Percentiles rank a stretch among this genome's conserved stretches.
These are phyloP conservation scores for Jatropha podagrica DNA, from an alignment of 441 rosid genomes.

Conservation along the genomic window DNA sequence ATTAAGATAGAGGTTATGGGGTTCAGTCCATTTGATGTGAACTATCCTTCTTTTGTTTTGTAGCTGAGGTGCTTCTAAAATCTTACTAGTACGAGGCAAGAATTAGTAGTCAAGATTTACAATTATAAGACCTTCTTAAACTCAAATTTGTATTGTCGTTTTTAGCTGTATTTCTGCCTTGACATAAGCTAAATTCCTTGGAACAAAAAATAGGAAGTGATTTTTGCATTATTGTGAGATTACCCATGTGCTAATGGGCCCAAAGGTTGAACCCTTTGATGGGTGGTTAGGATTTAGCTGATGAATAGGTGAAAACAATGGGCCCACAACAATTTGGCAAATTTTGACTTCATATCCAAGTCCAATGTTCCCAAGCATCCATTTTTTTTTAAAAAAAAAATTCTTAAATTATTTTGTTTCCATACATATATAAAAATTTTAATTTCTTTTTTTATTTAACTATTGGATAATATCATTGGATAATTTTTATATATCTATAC, in stretches of 20 bases:
- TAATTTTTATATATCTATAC: no score
- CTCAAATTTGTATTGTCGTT: neutral
- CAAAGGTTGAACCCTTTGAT: neutral
- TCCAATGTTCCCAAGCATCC: neutral
- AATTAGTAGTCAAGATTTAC: neutral
- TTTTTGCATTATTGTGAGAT: neutral
- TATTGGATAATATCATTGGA: no score
- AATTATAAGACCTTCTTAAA: neutral
- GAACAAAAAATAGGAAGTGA: neutral
- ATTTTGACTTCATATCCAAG: neutral
- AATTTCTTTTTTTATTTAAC: no score
- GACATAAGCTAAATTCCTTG: neutral
- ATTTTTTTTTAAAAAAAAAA: no score
- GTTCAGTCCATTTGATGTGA: slow-evolving; percentile 3
- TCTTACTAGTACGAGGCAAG: no score
- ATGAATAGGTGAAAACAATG: neutral
- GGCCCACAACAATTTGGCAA: neutral
- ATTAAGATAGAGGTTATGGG: neutral
- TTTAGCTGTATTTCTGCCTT: neutral
- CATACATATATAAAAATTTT: no score
- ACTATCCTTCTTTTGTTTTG: neutral
- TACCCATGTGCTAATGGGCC: neutral
- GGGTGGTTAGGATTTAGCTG: neutral
- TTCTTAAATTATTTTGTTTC: no score
- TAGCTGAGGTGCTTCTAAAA: no score